phyloP scores from a whole-genome alignment of 768 basidiomycete species.

The Termitomyces sp. region DNA sequence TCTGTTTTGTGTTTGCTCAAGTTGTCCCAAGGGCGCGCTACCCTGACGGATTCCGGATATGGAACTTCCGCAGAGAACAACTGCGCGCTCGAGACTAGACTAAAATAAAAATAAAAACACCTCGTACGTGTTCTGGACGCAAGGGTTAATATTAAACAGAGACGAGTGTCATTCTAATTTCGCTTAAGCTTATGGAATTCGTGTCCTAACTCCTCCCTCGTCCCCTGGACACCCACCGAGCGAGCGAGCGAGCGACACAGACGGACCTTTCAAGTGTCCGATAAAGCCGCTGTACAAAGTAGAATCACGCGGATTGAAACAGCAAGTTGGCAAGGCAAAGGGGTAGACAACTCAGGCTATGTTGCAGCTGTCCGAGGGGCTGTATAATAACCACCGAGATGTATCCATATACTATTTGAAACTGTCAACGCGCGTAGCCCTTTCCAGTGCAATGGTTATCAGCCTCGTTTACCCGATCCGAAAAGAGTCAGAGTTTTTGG shows the following conservation, averaged over 20 bases:
- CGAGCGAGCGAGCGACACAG: not conserved
- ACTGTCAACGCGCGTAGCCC: not conserved
- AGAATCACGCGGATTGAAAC: slow-evolving; percentile 1
- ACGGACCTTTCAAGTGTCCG: not conserved
- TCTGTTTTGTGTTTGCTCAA: too few species aligned
- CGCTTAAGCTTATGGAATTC: not conserved
- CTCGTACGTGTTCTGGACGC: not conserved
- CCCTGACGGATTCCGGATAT: slow-evolving; percentile 1
- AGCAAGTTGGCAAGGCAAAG: not conserved
- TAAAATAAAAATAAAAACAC: not conserved
- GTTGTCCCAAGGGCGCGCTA: not conserved
- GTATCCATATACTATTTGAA: not conserved
- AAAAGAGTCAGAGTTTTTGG: not conserved
- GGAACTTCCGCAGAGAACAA: slow-evolving; percentile 7
- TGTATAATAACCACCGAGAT: not conserved
- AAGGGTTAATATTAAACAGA: not conserved
- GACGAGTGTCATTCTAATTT: not conserved
- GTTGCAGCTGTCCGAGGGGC: not conserved
- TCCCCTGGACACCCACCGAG: not conserved
- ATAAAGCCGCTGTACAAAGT: not conserved
- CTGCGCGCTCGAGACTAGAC: not conserved
- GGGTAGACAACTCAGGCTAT: not conserved
- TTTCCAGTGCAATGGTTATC: not conserved
- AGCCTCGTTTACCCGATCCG: not conserved
- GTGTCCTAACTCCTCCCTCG: not conserved